Percentiles rank a stretch among this genome's conserved stretches.
Evolutionary conservation across 805 yeast genomes (phyloP).

Genomic region (Metschnikowia reukaufii): DNA sequence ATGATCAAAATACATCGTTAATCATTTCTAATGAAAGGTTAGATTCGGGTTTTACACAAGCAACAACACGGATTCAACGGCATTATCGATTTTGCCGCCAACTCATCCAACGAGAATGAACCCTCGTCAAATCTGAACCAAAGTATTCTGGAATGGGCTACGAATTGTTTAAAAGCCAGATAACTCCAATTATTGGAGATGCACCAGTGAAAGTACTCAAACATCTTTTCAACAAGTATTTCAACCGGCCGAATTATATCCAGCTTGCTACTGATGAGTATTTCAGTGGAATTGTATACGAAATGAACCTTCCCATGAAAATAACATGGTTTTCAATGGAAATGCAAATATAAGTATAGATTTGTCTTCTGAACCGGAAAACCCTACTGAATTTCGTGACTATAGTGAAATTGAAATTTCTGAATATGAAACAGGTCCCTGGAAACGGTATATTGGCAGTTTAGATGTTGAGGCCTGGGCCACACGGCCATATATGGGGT

Average conservation of each 20-base stretch:
- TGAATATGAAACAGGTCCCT: slow-evolving; percentile 13
- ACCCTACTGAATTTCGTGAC: slow-evolving; percentile 5
- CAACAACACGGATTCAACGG: not conserved
- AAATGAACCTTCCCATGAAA: no score
- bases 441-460: slow-evolving; percentile 57
- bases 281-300: slow-evolving; percentile 15
- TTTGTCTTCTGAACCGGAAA: not conserved
- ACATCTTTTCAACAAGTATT: slow-evolving; percentile 16
- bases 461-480: slow-evolving; percentile 67
- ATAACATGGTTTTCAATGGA: no score
- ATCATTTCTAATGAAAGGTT: not conserved
- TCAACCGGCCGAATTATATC: slow-evolving; percentile 21
- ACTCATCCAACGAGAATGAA: no score
- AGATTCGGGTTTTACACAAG: not conserved
- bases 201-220: slow-evolving; percentile 7
- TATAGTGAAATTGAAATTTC: slow-evolving; percentile 11
- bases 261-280: slow-evolving; percentile 21
- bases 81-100: no score
- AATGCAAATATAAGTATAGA: not conserved
- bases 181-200: slow-evolving; percentile 16
- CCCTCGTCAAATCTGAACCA: not conserved
- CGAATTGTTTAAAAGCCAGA: slow-evolving; percentile 19
- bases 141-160: slow-evolving; percentile 17
- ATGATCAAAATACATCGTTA: not conserved
- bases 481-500: slow-evolving; percentile 58